Conservation (phyloP, 1,284 basidiomycete species). For the Phlebopus sp. region DNA sequence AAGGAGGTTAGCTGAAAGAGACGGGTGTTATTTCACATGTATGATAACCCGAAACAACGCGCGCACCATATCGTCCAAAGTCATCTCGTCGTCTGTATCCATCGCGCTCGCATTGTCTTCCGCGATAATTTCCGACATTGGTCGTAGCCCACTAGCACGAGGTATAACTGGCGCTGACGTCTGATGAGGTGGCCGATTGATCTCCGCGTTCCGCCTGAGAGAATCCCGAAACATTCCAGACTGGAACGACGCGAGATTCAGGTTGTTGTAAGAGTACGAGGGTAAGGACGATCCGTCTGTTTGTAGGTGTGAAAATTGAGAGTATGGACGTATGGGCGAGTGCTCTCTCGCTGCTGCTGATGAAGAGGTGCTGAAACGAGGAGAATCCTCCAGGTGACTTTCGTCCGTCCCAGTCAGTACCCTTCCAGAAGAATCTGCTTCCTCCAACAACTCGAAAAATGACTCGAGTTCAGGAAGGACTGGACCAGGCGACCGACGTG, state of each 20-base stretch:
- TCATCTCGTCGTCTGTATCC: constrained; percentile 21
- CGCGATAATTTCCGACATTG: constrained; percentile 14
- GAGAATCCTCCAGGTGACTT: constrained; percentile 5
- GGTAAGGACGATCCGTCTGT: not conserved
- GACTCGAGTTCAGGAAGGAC: constrained; percentile 19
- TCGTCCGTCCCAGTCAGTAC: constrained; percentile 10
- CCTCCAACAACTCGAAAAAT: constrained; percentile 24
- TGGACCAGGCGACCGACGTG: constrained; percentile 7
- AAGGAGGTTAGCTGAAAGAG: constrained; percentile 12
- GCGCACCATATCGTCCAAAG: constrained; percentile 22
- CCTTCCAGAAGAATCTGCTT: constrained; percentile 11
- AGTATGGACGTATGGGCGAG: constrained; percentile 5
- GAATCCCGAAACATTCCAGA: constrained; percentile 33
- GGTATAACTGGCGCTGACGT: constrained; percentile 1
- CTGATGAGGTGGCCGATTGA: constrained; percentile 15
- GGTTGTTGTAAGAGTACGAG: constrained; percentile 29
- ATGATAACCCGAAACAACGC: not conserved
- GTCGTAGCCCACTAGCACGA: not conserved
- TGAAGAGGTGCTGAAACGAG: constrained; percentile 13
- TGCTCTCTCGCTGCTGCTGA: constrained; percentile 18
- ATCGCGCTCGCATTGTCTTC: constrained; percentile 28
- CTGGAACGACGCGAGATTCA: constrained; percentile 32
- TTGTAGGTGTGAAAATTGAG: constrained; percentile 1
- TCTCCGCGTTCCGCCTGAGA: constrained; percentile 32
- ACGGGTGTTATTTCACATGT: constrained; percentile 6